Evolutionary conservation across 768 basidiomycete genomes (phyloP).

Genomic region (Tulasnella sp.): DNA sequence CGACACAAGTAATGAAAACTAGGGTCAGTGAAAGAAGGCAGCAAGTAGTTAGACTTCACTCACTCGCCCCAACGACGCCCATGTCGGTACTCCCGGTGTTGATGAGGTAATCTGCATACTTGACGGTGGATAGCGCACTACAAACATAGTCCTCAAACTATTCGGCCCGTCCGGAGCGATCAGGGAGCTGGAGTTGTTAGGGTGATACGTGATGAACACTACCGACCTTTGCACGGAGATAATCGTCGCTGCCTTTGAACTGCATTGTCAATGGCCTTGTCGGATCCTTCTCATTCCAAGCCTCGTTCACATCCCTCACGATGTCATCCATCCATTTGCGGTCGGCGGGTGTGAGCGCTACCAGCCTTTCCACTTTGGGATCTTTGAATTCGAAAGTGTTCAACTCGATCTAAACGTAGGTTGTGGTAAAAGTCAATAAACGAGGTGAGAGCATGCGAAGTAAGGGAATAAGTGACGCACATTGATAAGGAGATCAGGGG

Average conservation of each 20-base stretch:
- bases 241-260: conserved; percentile 97
- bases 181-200: no score
- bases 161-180: no score
- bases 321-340: conserved; percentile 98
- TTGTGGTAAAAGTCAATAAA: not conserved
- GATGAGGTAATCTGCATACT: conserved; percentile 75
- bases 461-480: conserved; percentile 32
- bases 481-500: conserved; percentile 77
- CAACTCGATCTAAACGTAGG: conserved; percentile 58
- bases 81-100: conserved; percentile 51
- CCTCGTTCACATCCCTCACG: conserved; percentile 72
- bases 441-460: conserved; percentile 1
- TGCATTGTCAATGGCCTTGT: conserved; percentile 48
- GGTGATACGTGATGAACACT: no score
- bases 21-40: conserved; percentile 23
- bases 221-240: conserved; percentile 69
- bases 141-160: conserved; percentile 93
- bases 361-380: conserved; percentile 62
- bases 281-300: conserved; percentile 60
- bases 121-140: conserved; percentile 76
- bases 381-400: conserved; percentile 81
- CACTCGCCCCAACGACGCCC: conserved; percentile 26
- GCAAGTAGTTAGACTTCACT: not conserved
- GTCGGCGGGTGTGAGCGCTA: conserved; percentile 81
- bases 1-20: no score